Base-by-base conservation (phyloP, 306 rosid species). In the Cotoneaster glaucophyllus region DNA sequence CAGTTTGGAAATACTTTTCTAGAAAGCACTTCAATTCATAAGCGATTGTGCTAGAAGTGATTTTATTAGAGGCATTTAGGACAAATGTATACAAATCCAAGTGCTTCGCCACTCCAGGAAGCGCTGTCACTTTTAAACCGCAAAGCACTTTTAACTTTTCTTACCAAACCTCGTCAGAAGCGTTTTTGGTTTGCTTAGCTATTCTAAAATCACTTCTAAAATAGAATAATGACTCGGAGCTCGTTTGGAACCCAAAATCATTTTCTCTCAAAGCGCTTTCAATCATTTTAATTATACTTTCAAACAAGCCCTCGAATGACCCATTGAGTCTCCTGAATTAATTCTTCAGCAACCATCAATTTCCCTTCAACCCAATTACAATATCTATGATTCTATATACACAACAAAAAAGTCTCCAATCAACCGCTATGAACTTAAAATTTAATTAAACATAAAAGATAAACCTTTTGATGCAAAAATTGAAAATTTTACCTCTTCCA, bases 401-500 rank as follows among this genome's bases (percentile, higher is more conserved):
- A n/a, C 70, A 65, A 3, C 17, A 5, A 65, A 32, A 28, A 13
- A 17, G 8, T 5, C 45, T 19, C 26, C 10, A 58, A 73, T 39
- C 29, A 48, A 21, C 19, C 68, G 9, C 21, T 18, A 67, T 32
- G 18, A 45, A 64, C 11, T 18, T 5, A 18, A 29, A 39, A 19
- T 41, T n/a, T 6, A 61, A 45, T 11, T 7, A 43, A 64, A 69
- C n/a, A 34, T 50, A 37, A 79, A 70, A 21, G 25, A 59, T 8
- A 63, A 2, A 74, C 74, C 26, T 64, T 19, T 41, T 28, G 52
- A 58, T 18, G 72, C 70, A 57, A 21, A 71, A 74, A 21, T 43
- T 67, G 25, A 68, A 45, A 13, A 17, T 62, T 77, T 77, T 78
- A 93, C 97, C 96, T 88, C 96, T 86, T 59, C 82, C 85, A 54